Percentiles rank a stretch among this genome's conserved stretches.
Evolutionary conservation across 768 basidiomycete species (phyloP).

Genomic region (Pleurotus platypus): DNA sequence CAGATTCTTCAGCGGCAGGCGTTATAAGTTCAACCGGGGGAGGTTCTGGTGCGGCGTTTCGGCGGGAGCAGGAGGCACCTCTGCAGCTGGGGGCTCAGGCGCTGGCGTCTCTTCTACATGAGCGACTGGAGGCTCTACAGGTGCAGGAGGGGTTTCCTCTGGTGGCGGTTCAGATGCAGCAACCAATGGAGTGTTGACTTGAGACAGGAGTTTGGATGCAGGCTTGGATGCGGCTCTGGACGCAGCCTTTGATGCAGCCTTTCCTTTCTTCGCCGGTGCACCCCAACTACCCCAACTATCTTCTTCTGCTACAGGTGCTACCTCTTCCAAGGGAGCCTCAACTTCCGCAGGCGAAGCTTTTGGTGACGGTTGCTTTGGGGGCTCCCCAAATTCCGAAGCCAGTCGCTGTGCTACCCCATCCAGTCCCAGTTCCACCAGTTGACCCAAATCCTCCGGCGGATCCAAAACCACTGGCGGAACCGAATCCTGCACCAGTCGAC

Average conservation of each 20-base stretch:
- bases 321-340: neutral
- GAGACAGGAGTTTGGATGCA: neutral
- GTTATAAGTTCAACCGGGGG: neutral
- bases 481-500: neutral
- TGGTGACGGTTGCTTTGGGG: neutral
- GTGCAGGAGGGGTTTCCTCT: neutral
- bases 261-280: neutral
- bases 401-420: too few species aligned
- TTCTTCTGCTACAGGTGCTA: neutral
- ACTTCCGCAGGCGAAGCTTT: neutral
- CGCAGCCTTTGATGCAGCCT: neutral
- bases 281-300: neutral
- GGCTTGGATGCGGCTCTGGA: slow-evolving; percentile 3
- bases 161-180: neutral
- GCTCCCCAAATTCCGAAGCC: too few species aligned
- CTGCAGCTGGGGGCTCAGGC: neutral
- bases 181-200: slow-evolving; percentile 1
- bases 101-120: neutral
- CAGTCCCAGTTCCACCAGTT: too few species aligned
- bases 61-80: neutral
- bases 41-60: neutral
- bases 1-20: neutral
- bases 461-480: neutral
- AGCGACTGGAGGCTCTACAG: neutral
- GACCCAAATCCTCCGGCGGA: neutral